Base-by-base conservation (phyloP, 2,329 filamentous ascomycete species). In the Rutstroemia sydowiana region DNA sequence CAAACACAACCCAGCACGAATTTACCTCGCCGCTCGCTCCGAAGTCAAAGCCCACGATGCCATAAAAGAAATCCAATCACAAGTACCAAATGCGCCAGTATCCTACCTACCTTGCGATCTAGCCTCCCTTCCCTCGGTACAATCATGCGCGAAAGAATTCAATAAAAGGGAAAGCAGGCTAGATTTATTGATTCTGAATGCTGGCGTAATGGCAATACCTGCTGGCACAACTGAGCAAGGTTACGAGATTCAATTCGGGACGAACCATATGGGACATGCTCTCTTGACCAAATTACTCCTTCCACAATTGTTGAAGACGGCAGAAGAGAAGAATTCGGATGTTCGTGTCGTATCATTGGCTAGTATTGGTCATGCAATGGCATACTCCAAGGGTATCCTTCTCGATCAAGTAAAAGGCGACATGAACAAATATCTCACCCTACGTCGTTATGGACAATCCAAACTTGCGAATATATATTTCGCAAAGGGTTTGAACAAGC, bases 381-480 rank as follows among this genome's bases (percentile, higher is more conserved):
- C 45, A 21, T 30, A 45, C 28, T 6, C 5, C 9, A 36, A 45
- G 14, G 58, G 54, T 5, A 66, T 73, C 43, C 32, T 58, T n/a
- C 69, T 71, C 31, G 46, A 52, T 7, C 41, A 45, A 14, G 30
- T 58, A 5, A 54, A 52, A 40, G 45, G 48, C 1, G 30, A 46
- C 16, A 53, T 53, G 49, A 40, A 23, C n/a, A 32, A 21, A n/a
- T 39, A 45, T 18, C 8, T 18, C 5, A 53, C 45, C 31, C 2
- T 36, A 13, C 36, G 44, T 8, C 63, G 68, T 11, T 73, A 73
- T 56, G 74, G 71, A 0, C 71, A 75, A 56, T 70, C 67, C 52
- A 78, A 78, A 59, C 61, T 77, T 4, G 74, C 76, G 0, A 73
- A 75, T 52, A 59, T 75, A 7, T 61, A 75, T 3, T 74, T 71